These are phyloP conservation scores for Cucurbita maxima DNA, from an alignment of 306 rosid species.

Conservation along the genomic window DNA sequence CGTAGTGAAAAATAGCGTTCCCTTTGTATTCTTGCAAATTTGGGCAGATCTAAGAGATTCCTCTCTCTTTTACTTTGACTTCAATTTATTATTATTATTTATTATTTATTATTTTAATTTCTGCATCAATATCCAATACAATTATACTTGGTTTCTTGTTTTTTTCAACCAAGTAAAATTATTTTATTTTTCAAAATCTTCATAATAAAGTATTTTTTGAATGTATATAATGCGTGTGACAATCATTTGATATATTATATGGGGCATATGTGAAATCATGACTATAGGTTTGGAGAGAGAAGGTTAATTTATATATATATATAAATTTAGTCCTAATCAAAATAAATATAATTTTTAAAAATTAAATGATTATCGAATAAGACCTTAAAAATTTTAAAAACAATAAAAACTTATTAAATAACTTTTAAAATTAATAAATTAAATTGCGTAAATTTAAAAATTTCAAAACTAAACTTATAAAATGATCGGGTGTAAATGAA, in stretches of 20 bases:
- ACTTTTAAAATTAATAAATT: too few species aligned
- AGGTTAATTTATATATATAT: neutral
- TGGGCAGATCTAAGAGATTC: conserved; percentile 32
- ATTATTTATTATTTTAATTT: neutral
- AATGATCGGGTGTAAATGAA: too few species aligned
- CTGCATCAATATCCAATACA: neutral
- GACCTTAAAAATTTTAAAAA: too few species aligned
- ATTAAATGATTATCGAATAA: too few species aligned
- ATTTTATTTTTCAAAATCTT: neutral
- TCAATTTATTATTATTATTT: neutral
- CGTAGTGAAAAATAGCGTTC: conserved; percentile 36
- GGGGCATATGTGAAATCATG: conserved; percentile 1
- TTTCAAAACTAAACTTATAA: neutral
- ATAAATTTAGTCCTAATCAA: neutral
- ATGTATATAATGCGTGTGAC: neutral
- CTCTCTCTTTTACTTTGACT: conserved; percentile 12
- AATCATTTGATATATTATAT: conserved; percentile 4
- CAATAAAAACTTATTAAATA: too few species aligned
- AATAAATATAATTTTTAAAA: too few species aligned
- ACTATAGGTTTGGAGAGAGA: neutral
- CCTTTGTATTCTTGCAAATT: conserved; percentile 63
- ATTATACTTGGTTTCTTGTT: neutral
- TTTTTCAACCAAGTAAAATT: neutral
- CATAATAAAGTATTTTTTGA: neutral
- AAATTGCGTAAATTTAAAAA: neutral